These are phyloP conservation scores for Mycena pura DNA, from an alignment of 768 basidiomycete species.

Conservation along the genomic window DNA sequence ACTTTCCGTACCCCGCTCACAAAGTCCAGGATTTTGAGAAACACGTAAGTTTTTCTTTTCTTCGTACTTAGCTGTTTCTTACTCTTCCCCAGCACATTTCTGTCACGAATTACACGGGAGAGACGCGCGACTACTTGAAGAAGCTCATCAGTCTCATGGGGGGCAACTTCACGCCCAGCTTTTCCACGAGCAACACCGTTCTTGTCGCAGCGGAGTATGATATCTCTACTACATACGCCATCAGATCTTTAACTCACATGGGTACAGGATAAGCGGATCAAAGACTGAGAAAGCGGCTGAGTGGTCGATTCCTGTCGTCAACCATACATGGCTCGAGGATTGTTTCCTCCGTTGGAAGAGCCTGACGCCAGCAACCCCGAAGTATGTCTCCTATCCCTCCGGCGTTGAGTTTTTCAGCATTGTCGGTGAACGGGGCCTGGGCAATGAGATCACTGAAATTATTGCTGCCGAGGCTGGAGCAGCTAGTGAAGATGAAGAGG, in stretches of 20 bases:
- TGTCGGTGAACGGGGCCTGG: conserved; percentile 52
- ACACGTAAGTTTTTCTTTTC: conserved; percentile 56
- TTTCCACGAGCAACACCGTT: conserved; percentile 77
- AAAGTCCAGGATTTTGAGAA: conserved; percentile 55
- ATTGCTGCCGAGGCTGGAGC: conserved; percentile 9
- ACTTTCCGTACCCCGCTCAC: conserved; percentile 79
- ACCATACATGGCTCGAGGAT: conserved; percentile 92
- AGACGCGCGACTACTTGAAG: conserved; percentile 87
- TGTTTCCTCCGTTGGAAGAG: conserved; percentile 84
- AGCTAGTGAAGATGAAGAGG: not conserved
- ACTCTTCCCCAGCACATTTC: conserved; percentile 65
- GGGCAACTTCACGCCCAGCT: conserved; percentile 80
- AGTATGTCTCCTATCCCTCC: conserved; percentile 71
- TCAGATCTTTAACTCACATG: not conserved
- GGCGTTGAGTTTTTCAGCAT: conserved; percentile 66
- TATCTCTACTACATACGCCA: not conserved
- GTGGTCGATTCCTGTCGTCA: conserved; percentile 88
- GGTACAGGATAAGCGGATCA: conserved; percentile 45
- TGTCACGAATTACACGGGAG: conserved; percentile 88
- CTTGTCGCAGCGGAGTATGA: conserved; percentile 87
- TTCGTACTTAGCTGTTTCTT: not conserved
- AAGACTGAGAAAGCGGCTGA: conserved; percentile 77
- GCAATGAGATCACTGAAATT: conserved; percentile 8
- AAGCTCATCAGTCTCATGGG: conserved; percentile 81
- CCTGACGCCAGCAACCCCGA: conserved; percentile 65